A percentile compares a stretch with the other conserved stretches of the same genome.
These are phyloP conservation scores for Aristolochia contorta DNA, from an alignment of 164 flowering plant species.

Conservation along the genomic window DNA sequence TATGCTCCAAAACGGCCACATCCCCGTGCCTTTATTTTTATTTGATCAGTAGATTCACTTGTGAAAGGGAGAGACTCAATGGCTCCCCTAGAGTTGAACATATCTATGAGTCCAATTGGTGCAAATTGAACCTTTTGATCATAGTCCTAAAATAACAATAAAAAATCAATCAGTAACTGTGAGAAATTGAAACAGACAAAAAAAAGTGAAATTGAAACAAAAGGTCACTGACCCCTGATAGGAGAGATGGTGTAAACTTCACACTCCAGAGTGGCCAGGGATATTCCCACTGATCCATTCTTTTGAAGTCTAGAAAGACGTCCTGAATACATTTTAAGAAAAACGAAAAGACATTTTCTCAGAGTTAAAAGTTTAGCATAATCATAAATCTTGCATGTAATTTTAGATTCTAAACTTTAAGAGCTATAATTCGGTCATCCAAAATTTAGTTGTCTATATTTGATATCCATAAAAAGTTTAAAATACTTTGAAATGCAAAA, in stretches of 20 bases:
- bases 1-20: slow-evolving; percentile 58
- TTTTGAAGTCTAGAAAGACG: slow-evolving; percentile 28
- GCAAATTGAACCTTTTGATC: slow-evolving; percentile 35
- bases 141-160: slow-evolving; percentile 31
- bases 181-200: neutral
- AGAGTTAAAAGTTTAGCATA: neutral
- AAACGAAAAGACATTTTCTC: neutral
- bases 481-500: too few relatives aligned
- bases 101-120: slow-evolving; percentile 61
- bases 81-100: slow-evolving; percentile 79
- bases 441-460: too few relatives aligned
- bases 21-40: slow-evolving; percentile 36
- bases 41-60: slow-evolving; percentile 10
- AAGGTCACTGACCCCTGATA: slow-evolving; percentile 31
- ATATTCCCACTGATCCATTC: slow-evolving; percentile 27
- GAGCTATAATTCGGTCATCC: too few relatives aligned
- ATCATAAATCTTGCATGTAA: too few relatives aligned
- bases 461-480: too few relatives aligned
- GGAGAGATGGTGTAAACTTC: slow-evolving; percentile 48
- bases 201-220: neutral
- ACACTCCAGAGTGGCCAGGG: slow-evolving; percentile 27
- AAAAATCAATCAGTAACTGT: neutral
- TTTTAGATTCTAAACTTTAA: too few relatives aligned
- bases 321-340: neutral
- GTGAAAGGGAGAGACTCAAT: slow-evolving; percentile 27